Evolutionary conservation across 305 asterid genomes (phyloP), one percentile per base, ranked within the genome.

Genomic region (Fraxinus platypoda): DNA sequence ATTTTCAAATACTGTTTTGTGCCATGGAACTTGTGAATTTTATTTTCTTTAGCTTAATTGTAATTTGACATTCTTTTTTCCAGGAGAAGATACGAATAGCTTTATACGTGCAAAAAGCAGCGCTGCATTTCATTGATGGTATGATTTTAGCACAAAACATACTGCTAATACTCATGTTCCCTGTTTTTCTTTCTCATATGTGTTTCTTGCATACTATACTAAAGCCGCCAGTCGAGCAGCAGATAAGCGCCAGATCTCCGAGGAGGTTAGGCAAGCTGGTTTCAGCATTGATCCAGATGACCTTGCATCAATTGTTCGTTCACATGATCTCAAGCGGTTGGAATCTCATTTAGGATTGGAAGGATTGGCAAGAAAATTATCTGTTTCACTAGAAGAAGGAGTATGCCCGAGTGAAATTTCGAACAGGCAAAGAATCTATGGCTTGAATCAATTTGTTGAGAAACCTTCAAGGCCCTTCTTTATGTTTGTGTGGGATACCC

Each of bases 51-150:
- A 31, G 73, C 11, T 82, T 15, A 46, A 6, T 8, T 34, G 15
- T 46, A 28, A 2, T 80, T 11, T 4, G 57, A 70, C 28, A 8
- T 25, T 21, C 49, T 17, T n/a, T 75, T 80, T 74, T 80, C 6
- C 93, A 94, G 98, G 94, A 93, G 89, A 91, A 91, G 87, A 87
- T 94, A 49, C 88, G 98, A 78, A 82, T 92, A 85, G 94, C 94
- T 84, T 59, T 94, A 75, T 91, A 89, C 70, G 98, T 94, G 81
- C 98, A 94, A 81, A 92, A 91, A 84, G 98, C 97, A 2, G 98
- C 98, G 43, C 82, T 91, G 78, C 90, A 89, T 80, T 94, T 94
- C 88, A 90, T 94, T 70, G 94, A 92, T 75, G 97, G 98, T 94
- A 91, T 43, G 78, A 64, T 77, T 38, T 54, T 71, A 54, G 71